Evolutionary conservation across 768 basidiomycete genomes (phyloP).

Genomic region (Lenzites betulinus): DNA sequence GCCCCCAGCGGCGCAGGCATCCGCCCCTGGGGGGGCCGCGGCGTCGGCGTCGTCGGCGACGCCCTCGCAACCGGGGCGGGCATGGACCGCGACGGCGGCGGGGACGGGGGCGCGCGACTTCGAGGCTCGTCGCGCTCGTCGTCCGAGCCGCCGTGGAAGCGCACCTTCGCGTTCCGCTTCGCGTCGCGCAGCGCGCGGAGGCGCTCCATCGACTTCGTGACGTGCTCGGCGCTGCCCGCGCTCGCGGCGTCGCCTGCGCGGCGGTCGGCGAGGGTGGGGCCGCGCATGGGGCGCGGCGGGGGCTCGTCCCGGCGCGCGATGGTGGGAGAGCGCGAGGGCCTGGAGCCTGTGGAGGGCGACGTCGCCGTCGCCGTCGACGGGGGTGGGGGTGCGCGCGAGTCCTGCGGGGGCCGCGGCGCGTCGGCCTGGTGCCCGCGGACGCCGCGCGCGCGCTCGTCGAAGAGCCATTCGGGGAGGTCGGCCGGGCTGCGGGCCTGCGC

Average conservation of each 20-base stretch:
- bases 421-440: constrained; percentile 6
- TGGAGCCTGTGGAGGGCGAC: constrained; percentile 29
- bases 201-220: constrained; percentile 22
- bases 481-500: constrained; percentile 55
- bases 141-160: constrained; percentile 21
- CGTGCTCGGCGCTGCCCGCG: constrained; percentile 18
- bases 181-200: constrained; percentile 28
- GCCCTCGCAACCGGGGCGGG: constrained; percentile 9
- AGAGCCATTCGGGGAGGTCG: constrained; percentile 69
- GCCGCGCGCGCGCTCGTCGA: constrained; percentile 56
- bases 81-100: background rate
- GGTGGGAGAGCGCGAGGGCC: constrained; percentile 7
- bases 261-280: constrained; percentile 17
- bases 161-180: constrained; percentile 29
- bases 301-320: background rate
- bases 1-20: constrained; percentile 14
- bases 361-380: background rate
- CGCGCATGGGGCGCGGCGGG: constrained; percentile 1
- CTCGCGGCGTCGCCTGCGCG: background rate
- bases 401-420: constrained; percentile 10
- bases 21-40: background rate
- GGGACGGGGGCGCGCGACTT: too few relatives aligned
- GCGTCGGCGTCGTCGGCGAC: constrained; percentile 7
- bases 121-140: constrained; percentile 3
- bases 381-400: background rate